These are phyloP conservation scores for Wickerhamomyces chaumierensis DNA, from an alignment of 805 yeast species.

Conservation along the genomic window DNA sequence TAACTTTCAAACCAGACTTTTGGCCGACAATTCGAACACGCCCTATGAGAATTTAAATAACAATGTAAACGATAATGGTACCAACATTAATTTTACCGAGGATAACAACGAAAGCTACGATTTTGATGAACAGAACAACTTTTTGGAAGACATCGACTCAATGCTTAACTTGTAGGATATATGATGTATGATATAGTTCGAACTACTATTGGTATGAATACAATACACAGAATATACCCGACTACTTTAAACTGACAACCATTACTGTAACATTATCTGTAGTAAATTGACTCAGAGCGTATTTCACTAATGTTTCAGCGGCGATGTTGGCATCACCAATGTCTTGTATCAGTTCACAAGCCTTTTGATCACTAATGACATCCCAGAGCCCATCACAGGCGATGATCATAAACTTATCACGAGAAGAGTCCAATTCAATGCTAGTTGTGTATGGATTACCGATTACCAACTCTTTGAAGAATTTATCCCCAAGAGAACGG, in stretches of 20 bases:
- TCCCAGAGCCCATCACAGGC: constrained; percentile 99
- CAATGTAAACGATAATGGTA: not conserved
- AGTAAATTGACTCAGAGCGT: constrained; percentile 69
- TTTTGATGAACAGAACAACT: constrained; percentile 9
- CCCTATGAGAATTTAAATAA: constrained; percentile 3
- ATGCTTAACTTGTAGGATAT: constrained; percentile 10
- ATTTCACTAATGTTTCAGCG: constrained; percentile 51
- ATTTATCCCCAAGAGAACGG: constrained; percentile 86
- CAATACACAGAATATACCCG: constrained; percentile 1
- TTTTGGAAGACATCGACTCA: constrained; percentile 17
- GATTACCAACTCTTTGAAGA: constrained; percentile 78
- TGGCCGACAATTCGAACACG: not conserved
- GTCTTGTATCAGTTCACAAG: constrained; percentile 58
- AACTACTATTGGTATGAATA: not conserved
- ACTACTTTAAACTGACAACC: constrained; percentile 43
- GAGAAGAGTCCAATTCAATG: constrained; percentile 47
- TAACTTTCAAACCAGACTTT: not conserved
- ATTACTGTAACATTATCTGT: constrained; percentile 90
- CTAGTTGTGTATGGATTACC: constrained; percentile 91
- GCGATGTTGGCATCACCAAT: constrained; percentile 52
- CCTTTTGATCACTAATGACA: constrained; percentile 75
- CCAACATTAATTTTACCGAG: no score
- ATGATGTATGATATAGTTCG: no score
- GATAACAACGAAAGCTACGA: constrained; percentile 3
- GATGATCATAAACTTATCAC: constrained; percentile 71